Evolutionary conservation across 1,139 yeast genomes (phyloP).

Genomic region (Trichomonascaceae sp.): DNA sequence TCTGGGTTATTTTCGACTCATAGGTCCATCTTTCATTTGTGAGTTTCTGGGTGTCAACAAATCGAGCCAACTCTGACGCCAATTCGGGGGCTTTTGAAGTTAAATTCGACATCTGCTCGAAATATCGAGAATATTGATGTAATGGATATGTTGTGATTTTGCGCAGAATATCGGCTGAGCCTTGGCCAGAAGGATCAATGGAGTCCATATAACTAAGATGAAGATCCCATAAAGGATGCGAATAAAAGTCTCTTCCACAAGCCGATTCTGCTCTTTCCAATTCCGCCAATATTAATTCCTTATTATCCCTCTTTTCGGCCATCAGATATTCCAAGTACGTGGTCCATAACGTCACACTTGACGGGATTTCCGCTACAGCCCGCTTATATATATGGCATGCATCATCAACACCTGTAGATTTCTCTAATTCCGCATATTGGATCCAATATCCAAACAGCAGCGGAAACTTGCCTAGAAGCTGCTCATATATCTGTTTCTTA

Average conservation of each 20-base stretch:
- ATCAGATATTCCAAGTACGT: conserved; percentile 50
- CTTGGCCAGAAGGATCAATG: conserved; percentile 24
- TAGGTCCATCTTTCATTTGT: conserved; percentile 56
- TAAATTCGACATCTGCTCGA: conserved; percentile 27
- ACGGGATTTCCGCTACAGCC: conserved; percentile 48
- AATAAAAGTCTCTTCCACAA: conserved; percentile 68
- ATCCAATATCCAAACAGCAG: conserved; percentile 75
- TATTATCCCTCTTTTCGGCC: conserved; percentile 1
- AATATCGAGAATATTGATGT: conserved; percentile 64
- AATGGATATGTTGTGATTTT: conserved; percentile 62
- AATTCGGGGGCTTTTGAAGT: conserved; percentile 19
- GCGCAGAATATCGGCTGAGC: conserved; percentile 18
- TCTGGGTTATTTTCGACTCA: conserved; percentile 52
- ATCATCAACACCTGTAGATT: conserved; percentile 47
- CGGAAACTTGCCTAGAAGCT: conserved; percentile 63
- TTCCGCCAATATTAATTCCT: conserved; percentile 22
- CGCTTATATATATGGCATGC: conserved; percentile 40
- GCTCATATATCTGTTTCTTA: conserved; percentile 37
- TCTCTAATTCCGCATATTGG: conserved; percentile 58
- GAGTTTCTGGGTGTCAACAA: conserved; percentile 55
- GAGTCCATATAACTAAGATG: conserved; percentile 55
- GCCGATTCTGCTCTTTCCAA: conserved; percentile 57
- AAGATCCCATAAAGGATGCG: conserved; percentile 69
- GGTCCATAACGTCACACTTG: conserved; percentile 71
- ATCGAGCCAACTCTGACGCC: conserved; percentile 39